phyloP scores from a whole-genome alignment of 768 basidiomycete species.

The Holtermannia corniformis region DNA sequence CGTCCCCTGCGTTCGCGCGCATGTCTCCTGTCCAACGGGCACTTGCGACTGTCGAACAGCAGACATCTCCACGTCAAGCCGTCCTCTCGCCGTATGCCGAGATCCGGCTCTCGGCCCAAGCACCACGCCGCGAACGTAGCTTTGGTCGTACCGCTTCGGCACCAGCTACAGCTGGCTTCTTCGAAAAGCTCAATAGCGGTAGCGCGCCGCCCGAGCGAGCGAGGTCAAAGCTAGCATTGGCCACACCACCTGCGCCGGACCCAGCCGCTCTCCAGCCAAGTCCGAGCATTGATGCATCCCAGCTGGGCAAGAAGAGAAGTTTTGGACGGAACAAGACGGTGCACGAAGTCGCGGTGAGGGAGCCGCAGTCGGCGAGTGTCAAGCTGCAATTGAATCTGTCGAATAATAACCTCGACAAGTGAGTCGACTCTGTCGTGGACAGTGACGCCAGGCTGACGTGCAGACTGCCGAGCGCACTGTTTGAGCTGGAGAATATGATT shows the following conservation, averaged over 20 bases:
- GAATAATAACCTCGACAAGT: conserved; percentile 7
- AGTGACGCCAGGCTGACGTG: not conserved
- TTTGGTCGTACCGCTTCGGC: not conserved
- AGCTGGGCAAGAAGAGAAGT: not conserved
- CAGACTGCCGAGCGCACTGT: conserved; percentile 36
- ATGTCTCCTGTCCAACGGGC: conserved; percentile 2
- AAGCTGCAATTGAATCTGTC: conserved; percentile 14
- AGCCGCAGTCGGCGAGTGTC: conserved; percentile 8
- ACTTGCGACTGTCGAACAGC: too few relatives aligned
- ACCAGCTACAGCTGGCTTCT: not conserved
- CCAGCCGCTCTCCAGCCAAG: not conserved
- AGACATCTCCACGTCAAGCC: too few relatives aligned
- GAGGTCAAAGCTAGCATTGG: too few relatives aligned
- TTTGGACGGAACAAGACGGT: conserved; percentile 19
- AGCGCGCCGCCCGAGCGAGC: too few relatives aligned
- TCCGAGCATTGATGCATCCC: not conserved
- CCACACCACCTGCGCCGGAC: not conserved
- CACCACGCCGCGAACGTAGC: not conserved
- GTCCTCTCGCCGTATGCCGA: not conserved
- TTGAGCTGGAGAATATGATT: conserved; percentile 33
- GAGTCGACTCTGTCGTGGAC: not conserved
- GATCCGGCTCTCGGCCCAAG: not conserved
- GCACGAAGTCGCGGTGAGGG: not conserved
- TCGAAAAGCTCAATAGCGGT: not conserved
- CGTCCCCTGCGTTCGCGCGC: conserved; percentile 4